These are phyloP conservation scores for Rhododendron molle DNA, from an alignment of 148 eudicot genomes.

Conservation along the genomic window DNA sequence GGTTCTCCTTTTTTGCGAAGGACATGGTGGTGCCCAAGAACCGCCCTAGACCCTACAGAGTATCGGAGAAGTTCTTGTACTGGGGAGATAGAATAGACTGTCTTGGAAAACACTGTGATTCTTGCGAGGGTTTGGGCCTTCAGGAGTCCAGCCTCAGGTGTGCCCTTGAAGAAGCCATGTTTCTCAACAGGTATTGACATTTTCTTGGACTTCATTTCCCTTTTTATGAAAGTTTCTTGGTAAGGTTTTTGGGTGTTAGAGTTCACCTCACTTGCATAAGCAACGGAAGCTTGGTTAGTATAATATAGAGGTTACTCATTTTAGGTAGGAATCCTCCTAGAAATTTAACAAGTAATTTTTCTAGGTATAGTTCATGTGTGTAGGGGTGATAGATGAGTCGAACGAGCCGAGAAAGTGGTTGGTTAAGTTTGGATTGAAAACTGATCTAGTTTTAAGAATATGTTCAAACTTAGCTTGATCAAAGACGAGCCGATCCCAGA, in stretches of 20 bases:
- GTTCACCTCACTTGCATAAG: too few species aligned
- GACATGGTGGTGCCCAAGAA: constrained; percentile 8
- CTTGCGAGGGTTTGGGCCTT: constrained; percentile 90
- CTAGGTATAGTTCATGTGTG: too few species aligned
- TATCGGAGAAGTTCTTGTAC: constrained; percentile 52
- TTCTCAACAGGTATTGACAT: constrained; percentile 58
- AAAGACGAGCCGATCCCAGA: too few species aligned
- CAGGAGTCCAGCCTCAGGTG: constrained; percentile 97
- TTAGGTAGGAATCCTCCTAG: too few species aligned
- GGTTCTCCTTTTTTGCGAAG: constrained; percentile 18
- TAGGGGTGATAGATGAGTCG: background rate
- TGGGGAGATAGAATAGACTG: constrained; percentile 90
- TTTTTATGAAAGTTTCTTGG: background rate
- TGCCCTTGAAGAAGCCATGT: constrained; percentile 91
- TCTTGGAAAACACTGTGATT: constrained; percentile 82
- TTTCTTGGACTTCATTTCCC: background rate
- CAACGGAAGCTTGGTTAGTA: too few species aligned
- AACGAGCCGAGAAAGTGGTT: background rate
- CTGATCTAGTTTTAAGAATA: background rate
- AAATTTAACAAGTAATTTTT: too few species aligned
- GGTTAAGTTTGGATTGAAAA: background rate
- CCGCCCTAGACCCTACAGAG: background rate
- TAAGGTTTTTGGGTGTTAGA: background rate
- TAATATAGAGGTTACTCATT: too few species aligned
- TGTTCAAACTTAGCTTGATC: too few species aligned